Evolutionary conservation across 148 eudicot genomes (phyloP).

Genomic region (Fagopyrum tataricum): DNA sequence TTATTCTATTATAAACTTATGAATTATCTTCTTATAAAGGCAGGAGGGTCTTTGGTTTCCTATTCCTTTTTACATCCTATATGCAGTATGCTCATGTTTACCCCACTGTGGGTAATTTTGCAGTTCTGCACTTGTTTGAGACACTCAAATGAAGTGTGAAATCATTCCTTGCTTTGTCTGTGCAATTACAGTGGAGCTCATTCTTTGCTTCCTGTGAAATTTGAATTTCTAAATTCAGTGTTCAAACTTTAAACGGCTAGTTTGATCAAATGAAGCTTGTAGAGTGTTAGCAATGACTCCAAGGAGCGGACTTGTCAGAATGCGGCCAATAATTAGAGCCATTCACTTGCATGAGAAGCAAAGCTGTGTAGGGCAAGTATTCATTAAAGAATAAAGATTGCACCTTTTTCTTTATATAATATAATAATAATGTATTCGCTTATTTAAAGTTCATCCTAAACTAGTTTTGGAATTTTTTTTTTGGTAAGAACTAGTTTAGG

Average conservation of each 20-base stretch:
- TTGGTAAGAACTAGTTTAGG: too few species aligned
- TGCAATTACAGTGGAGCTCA: not conserved
- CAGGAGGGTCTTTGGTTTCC: not conserved
- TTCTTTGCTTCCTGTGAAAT: not conserved
- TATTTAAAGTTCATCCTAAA: too few species aligned
- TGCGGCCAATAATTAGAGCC: not conserved
- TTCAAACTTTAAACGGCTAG: not conserved
- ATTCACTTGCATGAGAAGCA: slow-evolving; percentile 7
- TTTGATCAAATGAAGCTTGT: not conserved
- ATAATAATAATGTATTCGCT: too few species aligned
- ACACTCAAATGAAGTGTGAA: not conserved
- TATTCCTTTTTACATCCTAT: not conserved
- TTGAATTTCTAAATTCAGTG: not conserved
- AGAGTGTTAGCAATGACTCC: too few species aligned
- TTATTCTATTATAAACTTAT: not conserved
- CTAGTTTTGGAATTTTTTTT: too few species aligned
- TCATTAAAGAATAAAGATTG: slow-evolving; percentile 1
- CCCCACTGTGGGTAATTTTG: not conserved
- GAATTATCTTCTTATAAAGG: not conserved
- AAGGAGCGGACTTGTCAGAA: not conserved
- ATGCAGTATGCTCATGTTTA: not conserved
- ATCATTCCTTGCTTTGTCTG: not conserved
- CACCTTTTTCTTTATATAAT: not conserved
- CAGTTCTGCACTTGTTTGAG: not conserved
- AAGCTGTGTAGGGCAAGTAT: not conserved